Evolutionary conservation across 169 alveolate species (phyloP).

Genomic region (Plasmodium berghei): DNA sequence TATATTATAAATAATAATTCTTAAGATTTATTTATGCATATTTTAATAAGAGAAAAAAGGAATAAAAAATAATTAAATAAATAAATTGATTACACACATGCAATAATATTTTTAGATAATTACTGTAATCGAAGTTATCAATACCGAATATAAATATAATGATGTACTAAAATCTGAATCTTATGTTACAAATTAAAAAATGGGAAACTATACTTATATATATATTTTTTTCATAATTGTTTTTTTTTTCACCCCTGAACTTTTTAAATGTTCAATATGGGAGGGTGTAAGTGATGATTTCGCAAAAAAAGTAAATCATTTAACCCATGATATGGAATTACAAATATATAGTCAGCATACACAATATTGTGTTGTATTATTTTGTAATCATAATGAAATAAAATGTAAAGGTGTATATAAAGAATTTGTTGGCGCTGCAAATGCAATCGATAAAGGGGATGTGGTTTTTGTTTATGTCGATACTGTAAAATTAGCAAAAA

Average conservation of each 20-base stretch:
- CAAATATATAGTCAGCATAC: slow-evolving; percentile 74
- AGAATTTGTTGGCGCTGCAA: slow-evolving; percentile 57
- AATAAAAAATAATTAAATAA: background rate
- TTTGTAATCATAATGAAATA: slow-evolving; percentile 54
- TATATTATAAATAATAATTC: too few relatives aligned
- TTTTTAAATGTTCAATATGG: slow-evolving; percentile 7
- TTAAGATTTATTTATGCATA: background rate
- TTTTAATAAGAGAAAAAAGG: background rate
- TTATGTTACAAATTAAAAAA: background rate
- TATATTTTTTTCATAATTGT: background rate
- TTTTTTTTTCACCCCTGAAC: slow-evolving; percentile 1
- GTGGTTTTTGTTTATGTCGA: slow-evolving; percentile 65
- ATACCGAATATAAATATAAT: too few relatives aligned
- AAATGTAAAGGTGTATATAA: slow-evolving; percentile 50
- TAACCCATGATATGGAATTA: slow-evolving; percentile 66
- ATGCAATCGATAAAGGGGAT: slow-evolving; percentile 30
- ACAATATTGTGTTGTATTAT: slow-evolving; percentile 52
- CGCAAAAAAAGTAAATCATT: slow-evolving; percentile 48
- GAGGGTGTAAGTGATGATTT: slow-evolving; percentile 63
- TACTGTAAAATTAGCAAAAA: slow-evolving; percentile 35
- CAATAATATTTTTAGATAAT: background rate
- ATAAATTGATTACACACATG: background rate
- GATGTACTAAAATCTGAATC: too few relatives aligned
- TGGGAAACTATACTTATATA: background rate
- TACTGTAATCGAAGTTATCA: too few relatives aligned